Evolutionary conservation across 805 yeast species (phyloP).

Genomic region (Hanseniaspora lachancei): DNA sequence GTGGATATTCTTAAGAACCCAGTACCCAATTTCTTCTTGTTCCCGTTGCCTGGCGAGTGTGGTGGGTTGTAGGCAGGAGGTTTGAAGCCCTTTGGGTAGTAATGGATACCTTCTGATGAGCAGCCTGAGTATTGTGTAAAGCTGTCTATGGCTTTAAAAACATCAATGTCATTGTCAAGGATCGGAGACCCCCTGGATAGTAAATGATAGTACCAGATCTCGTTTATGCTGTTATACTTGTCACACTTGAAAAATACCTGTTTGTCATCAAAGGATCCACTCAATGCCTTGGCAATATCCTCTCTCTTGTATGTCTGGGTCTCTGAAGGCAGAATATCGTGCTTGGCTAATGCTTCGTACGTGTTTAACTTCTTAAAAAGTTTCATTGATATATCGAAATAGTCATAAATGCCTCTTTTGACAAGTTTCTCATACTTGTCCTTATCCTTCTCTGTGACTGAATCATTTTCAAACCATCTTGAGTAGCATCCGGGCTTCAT

Average conservation of each 20-base stretch:
- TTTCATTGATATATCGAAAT: slow-evolving; percentile 46
- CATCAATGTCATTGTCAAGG: slow-evolving; percentile 32
- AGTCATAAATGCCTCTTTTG: slow-evolving; percentile 47
- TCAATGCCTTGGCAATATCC: slow-evolving; percentile 42
- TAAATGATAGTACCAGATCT: slow-evolving; percentile 66
- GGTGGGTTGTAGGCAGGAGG: slow-evolving; percentile 21
- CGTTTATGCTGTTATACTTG: slow-evolving; percentile 32
- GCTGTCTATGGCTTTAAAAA: slow-evolving; percentile 49
- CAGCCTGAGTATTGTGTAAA: slow-evolving; percentile 43
- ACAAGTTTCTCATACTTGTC: slow-evolving; percentile 12
- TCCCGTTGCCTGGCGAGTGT: slow-evolving; percentile 19
- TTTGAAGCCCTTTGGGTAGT: slow-evolving; percentile 49
- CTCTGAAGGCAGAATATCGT: slow-evolving; percentile 59
- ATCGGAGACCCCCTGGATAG: slow-evolving; percentile 55
- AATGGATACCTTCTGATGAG: slow-evolving; percentile 55
- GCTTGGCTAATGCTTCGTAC: slow-evolving; percentile 46
- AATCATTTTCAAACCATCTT: slow-evolving; percentile 20
- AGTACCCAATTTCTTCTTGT: slow-evolving; percentile 15
- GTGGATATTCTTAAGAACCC: slow-evolving; percentile 20
- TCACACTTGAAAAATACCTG: slow-evolving; percentile 53
- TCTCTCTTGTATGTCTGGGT: slow-evolving; percentile 42
- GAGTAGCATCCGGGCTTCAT: slow-evolving; percentile 60
- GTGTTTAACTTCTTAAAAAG: slow-evolving; percentile 53
- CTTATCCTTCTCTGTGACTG: slow-evolving; percentile 11
- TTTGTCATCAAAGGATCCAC: slow-evolving; percentile 36